Conservation (phyloP, 2,329 filamentous ascomycete species). For the Aureobasidium leucospermi region DNA sequence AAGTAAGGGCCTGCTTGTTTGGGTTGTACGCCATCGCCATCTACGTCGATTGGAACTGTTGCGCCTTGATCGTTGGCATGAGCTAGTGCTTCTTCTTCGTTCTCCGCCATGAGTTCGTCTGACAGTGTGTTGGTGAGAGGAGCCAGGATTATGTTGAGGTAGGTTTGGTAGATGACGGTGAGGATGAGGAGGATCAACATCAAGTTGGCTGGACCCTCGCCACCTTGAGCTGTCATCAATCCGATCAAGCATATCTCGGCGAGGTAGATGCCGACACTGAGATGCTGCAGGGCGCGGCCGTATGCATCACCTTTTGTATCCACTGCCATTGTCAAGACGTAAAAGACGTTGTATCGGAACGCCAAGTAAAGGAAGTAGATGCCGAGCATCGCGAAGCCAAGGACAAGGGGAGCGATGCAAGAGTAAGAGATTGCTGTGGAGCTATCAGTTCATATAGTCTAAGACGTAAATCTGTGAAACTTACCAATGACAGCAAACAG, state of each 20-base stretch:
- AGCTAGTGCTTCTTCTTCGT: slow-evolving; percentile 1
- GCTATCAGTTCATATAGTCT: not conserved
- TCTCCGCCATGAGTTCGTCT: slow-evolving; percentile 17
- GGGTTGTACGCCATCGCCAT: slow-evolving; percentile 16
- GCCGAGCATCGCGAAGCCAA: slow-evolving; percentile 37
- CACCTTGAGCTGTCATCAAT: slow-evolving; percentile 35
- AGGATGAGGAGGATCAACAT: slow-evolving; percentile 33
- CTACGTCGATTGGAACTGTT: slow-evolving; percentile 19
- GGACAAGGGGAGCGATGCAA: slow-evolving; percentile 38
- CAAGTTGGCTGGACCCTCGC: slow-evolving; percentile 34
- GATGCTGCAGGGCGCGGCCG: slow-evolving; percentile 36
- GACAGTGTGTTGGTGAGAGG: slow-evolving; percentile 26
- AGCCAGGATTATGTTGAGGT: slow-evolving; percentile 26
- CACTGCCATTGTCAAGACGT: slow-evolving; percentile 36
- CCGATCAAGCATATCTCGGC: slow-evolving; percentile 40
- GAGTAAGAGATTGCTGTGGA: slow-evolving; percentile 35
- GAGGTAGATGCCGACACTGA: slow-evolving; percentile 39
- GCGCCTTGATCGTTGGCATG: slow-evolving; percentile 21
- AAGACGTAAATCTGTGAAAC: not conserved
- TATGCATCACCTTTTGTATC: slow-evolving; percentile 39
- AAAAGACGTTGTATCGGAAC: slow-evolving; percentile 43
- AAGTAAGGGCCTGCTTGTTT: slow-evolving; percentile 1
- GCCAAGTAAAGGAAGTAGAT: slow-evolving; percentile 39
- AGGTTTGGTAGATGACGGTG: slow-evolving; percentile 36
- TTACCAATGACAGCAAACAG: slow-evolving; percentile 29